Conservation (phyloP, 116 monocot genomes). For the Cymodocea nodosa region DNA sequence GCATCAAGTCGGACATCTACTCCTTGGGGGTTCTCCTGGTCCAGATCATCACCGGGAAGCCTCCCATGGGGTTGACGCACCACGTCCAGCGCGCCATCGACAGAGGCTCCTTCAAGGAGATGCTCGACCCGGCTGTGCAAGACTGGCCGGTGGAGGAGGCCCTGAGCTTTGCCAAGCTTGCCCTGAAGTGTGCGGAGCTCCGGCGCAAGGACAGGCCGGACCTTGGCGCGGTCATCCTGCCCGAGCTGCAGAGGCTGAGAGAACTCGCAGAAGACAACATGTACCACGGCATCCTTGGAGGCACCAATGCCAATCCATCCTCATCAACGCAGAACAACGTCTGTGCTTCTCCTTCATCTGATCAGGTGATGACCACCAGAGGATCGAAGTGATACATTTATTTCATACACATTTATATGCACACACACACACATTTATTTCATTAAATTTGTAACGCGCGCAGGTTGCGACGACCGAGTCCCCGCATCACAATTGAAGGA, state of each 20-base stretch:
- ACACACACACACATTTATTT: no score
- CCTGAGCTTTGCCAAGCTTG: conserved; percentile 2
- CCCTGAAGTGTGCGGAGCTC: conserved; percentile 5
- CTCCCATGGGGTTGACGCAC: conserved; percentile 8
- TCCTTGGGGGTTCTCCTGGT: conserved; percentile 5
- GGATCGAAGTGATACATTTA: no score
- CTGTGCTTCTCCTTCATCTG: neutral
- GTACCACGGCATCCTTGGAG: neutral
- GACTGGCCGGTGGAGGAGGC: conserved; percentile 14
- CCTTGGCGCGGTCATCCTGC: neutral
- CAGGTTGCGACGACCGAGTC: no score
- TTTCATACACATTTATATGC: no score
- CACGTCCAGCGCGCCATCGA: conserved; percentile 5
- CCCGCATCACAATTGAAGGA: no score
- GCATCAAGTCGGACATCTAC: conserved; percentile 9
- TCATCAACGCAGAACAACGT: neutral
- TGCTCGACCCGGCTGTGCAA: conserved; percentile 2
- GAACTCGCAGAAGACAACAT: neutral
- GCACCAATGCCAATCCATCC: neutral
- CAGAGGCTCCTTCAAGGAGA: neutral
- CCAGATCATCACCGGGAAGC: conserved; percentile 7
- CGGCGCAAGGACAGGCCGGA: conserved; percentile 11
- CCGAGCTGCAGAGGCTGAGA: conserved; percentile 7
- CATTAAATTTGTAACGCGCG: neutral
- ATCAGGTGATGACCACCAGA: no score